A percentile compares a stretch with the other conserved stretches of the same genome.
phyloP scores from a whole-genome alignment of 2,329 filamentous ascomycete genomes.

The Alternaria burnsii region DNA sequence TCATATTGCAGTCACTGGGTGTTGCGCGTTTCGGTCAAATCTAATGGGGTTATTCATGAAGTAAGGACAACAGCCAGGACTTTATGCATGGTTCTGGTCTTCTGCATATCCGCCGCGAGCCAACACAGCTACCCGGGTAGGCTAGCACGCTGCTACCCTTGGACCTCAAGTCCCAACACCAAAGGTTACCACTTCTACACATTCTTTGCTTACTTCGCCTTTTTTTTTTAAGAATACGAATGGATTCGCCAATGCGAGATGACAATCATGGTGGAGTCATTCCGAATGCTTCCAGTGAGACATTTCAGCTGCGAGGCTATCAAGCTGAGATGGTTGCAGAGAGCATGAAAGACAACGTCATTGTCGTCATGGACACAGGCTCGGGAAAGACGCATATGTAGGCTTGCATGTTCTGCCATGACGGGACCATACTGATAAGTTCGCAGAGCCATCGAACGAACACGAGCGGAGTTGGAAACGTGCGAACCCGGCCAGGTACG shows the following conservation, averaged over 20 bases:
- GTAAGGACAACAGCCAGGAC: background rate
- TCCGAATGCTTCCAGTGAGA: slow-evolving; percentile 12
- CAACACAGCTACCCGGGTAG: slow-evolving; percentile 6
- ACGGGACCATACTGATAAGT: slow-evolving; percentile 15
- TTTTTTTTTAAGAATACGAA: background rate
- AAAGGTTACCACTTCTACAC: background rate
- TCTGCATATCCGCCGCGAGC: slow-evolving; percentile 1
- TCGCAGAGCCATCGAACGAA: slow-evolving; percentile 54
- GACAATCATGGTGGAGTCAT: slow-evolving; percentile 12
- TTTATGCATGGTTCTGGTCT: background rate
- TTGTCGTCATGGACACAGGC: slow-evolving; percentile 61
- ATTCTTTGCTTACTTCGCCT: background rate
- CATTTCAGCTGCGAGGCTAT: slow-evolving; percentile 53
- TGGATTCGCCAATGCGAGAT: slow-evolving; percentile 9
- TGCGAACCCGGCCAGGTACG: slow-evolving; percentile 48
- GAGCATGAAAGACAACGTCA: slow-evolving; percentile 56
- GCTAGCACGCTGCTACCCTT: background rate
- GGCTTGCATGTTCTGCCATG: background rate
- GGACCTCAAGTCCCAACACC: background rate
- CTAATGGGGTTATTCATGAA: background rate
- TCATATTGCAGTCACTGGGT: background rate
- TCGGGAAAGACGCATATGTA: slow-evolving; percentile 60
- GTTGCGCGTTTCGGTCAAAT: background rate
- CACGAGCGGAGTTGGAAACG: slow-evolving; percentile 54
- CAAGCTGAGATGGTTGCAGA: slow-evolving; percentile 60